Evolutionary conservation across 2,329 filamentous ascomycete genomes (phyloP).

Genomic region (Dryadomyces quercivorus): DNA sequence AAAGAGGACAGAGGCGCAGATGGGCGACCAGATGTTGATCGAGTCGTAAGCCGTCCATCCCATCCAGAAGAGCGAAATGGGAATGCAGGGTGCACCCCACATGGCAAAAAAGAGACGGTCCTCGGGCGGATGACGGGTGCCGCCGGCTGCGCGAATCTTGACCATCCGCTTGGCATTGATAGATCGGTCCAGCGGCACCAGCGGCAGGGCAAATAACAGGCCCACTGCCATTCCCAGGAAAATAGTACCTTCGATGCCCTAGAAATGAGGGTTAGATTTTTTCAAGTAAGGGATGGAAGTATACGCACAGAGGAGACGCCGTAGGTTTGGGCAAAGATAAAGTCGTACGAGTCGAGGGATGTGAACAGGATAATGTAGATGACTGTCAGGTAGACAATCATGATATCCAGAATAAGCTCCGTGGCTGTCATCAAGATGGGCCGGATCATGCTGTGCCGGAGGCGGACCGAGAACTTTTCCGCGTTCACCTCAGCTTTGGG

Average conservation of each 20-base stretch:
- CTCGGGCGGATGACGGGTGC: constrained; percentile 24
- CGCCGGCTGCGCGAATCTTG: no score
- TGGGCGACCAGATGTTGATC: neutral
- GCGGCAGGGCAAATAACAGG: constrained; percentile 15
- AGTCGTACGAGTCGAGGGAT: constrained; percentile 36
- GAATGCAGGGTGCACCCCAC: constrained; percentile 15
- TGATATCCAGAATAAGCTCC: constrained; percentile 33
- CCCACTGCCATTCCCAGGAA: no score
- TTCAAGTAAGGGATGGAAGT: no score
- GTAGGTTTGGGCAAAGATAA: constrained; percentile 37
- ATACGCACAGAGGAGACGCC: constrained; percentile 14
- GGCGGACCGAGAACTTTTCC: neutral
- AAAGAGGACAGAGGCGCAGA: constrained; percentile 15
- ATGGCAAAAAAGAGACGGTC: constrained; percentile 41
- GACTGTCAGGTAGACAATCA: constrained; percentile 33
- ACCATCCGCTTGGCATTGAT: neutral
- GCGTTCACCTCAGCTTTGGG: constrained; percentile 30
- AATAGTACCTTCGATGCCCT: constrained; percentile 16
- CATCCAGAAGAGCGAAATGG: neutral
- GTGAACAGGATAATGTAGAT: constrained; percentile 32
- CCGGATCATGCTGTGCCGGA: neutral
- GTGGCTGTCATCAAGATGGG: constrained; percentile 10
- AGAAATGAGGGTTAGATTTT: no score
- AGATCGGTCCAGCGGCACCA: neutral
- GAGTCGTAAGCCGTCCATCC: neutral